Base-by-base conservation (phyloP, 2,329 filamentous ascomycete species). In the Xylaria sp. region DNA sequence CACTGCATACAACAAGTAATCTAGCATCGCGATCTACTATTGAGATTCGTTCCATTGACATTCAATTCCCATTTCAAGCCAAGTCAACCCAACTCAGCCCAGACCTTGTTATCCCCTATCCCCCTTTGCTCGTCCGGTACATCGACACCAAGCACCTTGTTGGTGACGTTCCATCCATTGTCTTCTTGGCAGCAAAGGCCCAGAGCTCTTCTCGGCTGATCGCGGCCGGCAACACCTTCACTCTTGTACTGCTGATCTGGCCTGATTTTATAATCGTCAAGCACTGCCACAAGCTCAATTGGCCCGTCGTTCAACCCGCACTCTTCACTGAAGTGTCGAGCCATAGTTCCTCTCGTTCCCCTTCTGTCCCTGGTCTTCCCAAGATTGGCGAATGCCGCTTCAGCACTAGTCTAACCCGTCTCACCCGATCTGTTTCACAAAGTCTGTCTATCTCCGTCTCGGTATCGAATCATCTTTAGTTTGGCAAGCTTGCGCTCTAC, bases 301-400 rank as follows among this genome's bases (percentile, higher is more conserved):
- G 48, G 36, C 63, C 31, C 61, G 57, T 49, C 44, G 2, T 33
- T 48, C 51, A 66, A 31, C 58, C 20, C 6, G 20, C 46, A 36
- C 23, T 60, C 53, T 54, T 60, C 51, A 33, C 63, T 46, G 38
- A 28, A 46, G 46, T 57, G 13, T 63, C 31, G 59, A 53, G 23
- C 46, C 17, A 71, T 36, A 60, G 66, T 70, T 63, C 64, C 71
- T 63, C 26, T 23, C 44, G 53, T 56, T 65, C 46, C 46, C 60
- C 61, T 63, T 71, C 69, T 40, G 42, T 13, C 65, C 63, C 65
- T 57, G 65, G 59, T 20, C 63, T 68, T 59, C 58, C 69, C 67
- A 69, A 59, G 66, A 72, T 72, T 68, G 61, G 67, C 66, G 59
- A 69, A 69, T 59, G 46, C 69, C 63, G 71, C 67, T 73, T 68